Evolutionary conservation across 2,329 filamentous ascomycete species (phyloP).

Genomic region (Alternaria sp.): DNA sequence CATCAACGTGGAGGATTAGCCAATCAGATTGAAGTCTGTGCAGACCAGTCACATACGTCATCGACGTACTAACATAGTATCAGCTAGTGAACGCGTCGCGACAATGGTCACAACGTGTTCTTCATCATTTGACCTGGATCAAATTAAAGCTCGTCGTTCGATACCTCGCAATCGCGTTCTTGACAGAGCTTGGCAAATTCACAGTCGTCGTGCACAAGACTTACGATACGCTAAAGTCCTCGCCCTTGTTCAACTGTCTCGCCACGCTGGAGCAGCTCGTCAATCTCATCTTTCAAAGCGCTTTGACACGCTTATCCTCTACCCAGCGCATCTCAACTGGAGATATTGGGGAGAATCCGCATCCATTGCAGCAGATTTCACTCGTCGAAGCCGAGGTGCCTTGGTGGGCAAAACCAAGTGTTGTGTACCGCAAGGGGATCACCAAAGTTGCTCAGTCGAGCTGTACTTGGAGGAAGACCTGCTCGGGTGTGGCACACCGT

Average conservation of each 20-base stretch:
- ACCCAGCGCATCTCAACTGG: neutral
- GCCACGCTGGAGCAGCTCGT: neutral
- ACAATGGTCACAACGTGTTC: neutral
- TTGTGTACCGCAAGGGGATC: too few relatives aligned
- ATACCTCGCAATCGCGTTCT: neutral
- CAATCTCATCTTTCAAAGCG: neutral
- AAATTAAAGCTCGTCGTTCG: neutral
- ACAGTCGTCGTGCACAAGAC: neutral
- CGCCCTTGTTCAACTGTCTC: neutral
- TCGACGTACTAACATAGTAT: constrained; percentile 1
- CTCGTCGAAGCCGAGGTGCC: neutral
- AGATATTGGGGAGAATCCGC: neutral
- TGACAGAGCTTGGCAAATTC: neutral
- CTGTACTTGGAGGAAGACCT: neutral
- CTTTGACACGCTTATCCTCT: neutral
- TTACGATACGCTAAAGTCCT: neutral
- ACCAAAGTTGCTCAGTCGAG: neutral
- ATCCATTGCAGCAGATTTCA: neutral
- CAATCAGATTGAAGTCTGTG: neutral
- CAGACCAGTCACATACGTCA: constrained; percentile 17
- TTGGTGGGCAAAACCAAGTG: neutral
- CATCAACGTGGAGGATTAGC: neutral
- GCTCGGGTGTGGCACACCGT: neutral
- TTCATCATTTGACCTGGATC: neutral
- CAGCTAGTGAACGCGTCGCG: neutral